Conservation (phyloP, 2,329 filamentous ascomycete genomes). For the Laburnicola sp. region DNA sequence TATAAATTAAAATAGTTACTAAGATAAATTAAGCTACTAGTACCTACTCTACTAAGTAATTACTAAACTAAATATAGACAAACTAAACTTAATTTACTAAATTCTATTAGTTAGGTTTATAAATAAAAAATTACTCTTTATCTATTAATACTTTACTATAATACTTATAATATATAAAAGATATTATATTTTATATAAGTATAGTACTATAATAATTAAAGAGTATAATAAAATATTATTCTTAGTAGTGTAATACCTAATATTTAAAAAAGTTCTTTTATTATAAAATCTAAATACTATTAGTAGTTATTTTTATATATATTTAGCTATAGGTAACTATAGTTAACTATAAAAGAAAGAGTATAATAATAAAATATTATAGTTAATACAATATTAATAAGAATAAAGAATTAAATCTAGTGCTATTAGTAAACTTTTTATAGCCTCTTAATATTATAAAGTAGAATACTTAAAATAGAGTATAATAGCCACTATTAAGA, state of each 20-base stretch:
- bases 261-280: background rate
- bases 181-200: too few relatives aligned
- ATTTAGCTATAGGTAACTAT: background rate
- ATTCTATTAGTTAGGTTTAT: background rate
- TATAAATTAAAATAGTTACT: too few relatives aligned
- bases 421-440: background rate
- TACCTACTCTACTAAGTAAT: background rate
- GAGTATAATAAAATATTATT: too few relatives aligned
- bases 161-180: background rate
- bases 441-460: background rate
- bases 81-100: background rate
- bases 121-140: background rate
- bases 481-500: too few relatives aligned
- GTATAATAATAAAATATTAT: background rate
- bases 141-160: background rate
- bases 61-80: too few relatives aligned
- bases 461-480: background rate
- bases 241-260: too few relatives aligned
- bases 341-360: background rate
- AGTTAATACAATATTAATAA: too few relatives aligned
- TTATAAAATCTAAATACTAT: too few relatives aligned
- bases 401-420: background rate
- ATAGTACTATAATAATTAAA: too few relatives aligned
- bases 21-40: background rate
- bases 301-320: background rate